Conservation (phyloP, 805 yeast species). For the Wickerhamomyces strasburgensis region DNA sequence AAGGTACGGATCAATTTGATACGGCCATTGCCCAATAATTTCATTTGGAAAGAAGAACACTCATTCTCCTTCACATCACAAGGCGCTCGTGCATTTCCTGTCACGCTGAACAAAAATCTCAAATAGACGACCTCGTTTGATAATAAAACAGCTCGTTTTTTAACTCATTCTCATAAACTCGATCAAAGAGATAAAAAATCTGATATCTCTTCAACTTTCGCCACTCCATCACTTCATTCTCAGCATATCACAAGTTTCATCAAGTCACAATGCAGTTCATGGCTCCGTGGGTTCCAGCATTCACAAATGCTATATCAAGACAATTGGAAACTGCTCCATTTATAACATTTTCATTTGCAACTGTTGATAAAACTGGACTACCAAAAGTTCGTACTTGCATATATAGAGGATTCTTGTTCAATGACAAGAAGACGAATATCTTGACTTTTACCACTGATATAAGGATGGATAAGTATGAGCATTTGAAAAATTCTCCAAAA, state of each 20-base stretch:
- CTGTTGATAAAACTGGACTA: slow-evolving; percentile 46
- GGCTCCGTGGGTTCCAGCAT: slow-evolving; percentile 78
- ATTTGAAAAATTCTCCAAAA: slow-evolving; percentile 41
- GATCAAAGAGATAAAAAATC: too few relatives aligned
- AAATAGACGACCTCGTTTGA: too few relatives aligned
- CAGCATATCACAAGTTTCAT: neutral
- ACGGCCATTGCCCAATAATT: too few relatives aligned
- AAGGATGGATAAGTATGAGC: slow-evolving; percentile 58
- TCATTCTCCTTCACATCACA: too few relatives aligned
- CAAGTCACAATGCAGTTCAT: slow-evolving; percentile 31
- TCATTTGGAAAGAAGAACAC: too few relatives aligned
- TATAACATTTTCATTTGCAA: slow-evolving; percentile 61
- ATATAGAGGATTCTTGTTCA: slow-evolving; percentile 69
- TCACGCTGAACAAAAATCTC: too few relatives aligned
- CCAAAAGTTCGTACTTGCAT: slow-evolving; percentile 72
- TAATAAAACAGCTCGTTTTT: too few relatives aligned
- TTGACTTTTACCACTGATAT: slow-evolving; percentile 68
- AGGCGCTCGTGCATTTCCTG: too few relatives aligned
- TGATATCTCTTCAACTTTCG: neutral
- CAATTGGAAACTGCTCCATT: slow-evolving; percentile 45
- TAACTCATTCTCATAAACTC: too few relatives aligned
- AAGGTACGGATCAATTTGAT: too few relatives aligned
- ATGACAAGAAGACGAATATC: slow-evolving; percentile 61
- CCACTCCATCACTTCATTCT: neutral
- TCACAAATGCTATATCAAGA: slow-evolving; percentile 46